Evolutionary conservation across 352 stramenopile genomes (phyloP).

Genomic region (Pseudoperonospora humuli): DNA sequence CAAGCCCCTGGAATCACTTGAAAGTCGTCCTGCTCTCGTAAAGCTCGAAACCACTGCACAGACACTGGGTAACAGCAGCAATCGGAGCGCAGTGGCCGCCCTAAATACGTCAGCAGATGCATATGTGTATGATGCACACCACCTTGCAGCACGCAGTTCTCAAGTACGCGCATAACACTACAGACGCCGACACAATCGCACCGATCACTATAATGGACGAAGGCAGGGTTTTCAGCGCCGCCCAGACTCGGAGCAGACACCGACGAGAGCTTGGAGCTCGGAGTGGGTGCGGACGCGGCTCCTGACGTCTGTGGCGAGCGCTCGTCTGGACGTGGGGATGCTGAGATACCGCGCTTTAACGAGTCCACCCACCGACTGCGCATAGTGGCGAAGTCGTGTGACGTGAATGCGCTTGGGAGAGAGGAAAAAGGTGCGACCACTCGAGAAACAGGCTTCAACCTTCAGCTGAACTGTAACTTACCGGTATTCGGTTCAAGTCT

Average conservation of each 20-base stretch:
- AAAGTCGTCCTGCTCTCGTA: slow-evolving; percentile 60
- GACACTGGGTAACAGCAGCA: slow-evolving; percentile 64
- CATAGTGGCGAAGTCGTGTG: slow-evolving; percentile 22
- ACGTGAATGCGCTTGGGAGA: slow-evolving; percentile 7
- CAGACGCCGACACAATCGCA: slow-evolving; percentile 54
- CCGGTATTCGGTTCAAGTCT: too few species aligned
- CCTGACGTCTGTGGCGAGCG: slow-evolving; percentile 8
- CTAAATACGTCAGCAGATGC: slow-evolving; percentile 68
- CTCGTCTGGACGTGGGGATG: slow-evolving; percentile 25
- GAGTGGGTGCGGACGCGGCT: slow-evolving; percentile 10
- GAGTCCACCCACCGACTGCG: slow-evolving; percentile 68
- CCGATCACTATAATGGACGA: slow-evolving; percentile 42
- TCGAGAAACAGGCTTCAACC: slow-evolving; percentile 4
- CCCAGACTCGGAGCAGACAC: slow-evolving; percentile 9
- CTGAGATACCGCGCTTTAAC: slow-evolving; percentile 49
- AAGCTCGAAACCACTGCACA: slow-evolving; percentile 71
- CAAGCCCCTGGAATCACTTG: slow-evolving; percentile 56
- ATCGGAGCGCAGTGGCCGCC: slow-evolving; percentile 43
- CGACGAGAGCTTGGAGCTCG: slow-evolving; percentile 21
- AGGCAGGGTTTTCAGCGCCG: slow-evolving; percentile 37
- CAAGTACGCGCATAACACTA: slow-evolving; percentile 54
- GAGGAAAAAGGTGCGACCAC: slow-evolving; percentile 1
- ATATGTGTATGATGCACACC: slow-evolving; percentile 81
- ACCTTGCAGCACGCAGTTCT: slow-evolving; percentile 69
- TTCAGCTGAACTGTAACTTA: slow-evolving; percentile 10